Evolutionary conservation across 441 rosid genomes (phyloP).

Genomic region (Adansonia grandidieri): DNA sequence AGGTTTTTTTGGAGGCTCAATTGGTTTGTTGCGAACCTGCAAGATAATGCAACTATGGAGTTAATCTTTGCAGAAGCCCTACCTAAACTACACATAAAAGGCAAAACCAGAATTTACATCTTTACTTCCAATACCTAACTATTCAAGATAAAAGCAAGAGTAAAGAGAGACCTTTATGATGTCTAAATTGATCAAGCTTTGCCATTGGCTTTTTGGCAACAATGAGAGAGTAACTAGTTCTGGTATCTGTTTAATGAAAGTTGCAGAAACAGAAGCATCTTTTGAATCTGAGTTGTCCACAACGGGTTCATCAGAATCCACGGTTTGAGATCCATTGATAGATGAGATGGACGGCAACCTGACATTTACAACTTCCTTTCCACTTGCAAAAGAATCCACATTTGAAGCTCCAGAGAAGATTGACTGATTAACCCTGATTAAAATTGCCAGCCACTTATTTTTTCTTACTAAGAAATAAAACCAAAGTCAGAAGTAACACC

Average conservation of each 20-base stretch:
- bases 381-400: slow-evolving; percentile 77
- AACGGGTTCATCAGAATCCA: slow-evolving; percentile 49
- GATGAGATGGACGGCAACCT: slow-evolving; percentile 84
- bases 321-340: slow-evolving; percentile 52
- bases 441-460: slow-evolving; percentile 13
- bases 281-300: slow-evolving; percentile 35
- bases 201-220: slow-evolving; percentile 98
- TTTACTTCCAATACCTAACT: not conserved
- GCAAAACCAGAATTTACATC: not conserved
- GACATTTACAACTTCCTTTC: slow-evolving; percentile 72
- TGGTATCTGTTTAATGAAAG: slow-evolving; percentile 66
- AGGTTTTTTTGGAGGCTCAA: slow-evolving; percentile 92
- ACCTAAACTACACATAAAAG: not conserved
- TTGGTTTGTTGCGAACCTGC: slow-evolving; percentile 89
- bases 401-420: slow-evolving; percentile 78
- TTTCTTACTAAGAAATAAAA: slow-evolving; percentile 12
- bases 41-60: slow-evolving; percentile 15
- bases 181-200: slow-evolving; percentile 91
- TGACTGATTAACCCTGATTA: slow-evolving; percentile 80
- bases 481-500: slow-evolving; percentile 7
- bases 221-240: slow-evolving; percentile 91
- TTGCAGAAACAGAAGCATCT: slow-evolving; percentile 40
- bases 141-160: slow-evolving; percentile 6
- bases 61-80: slow-evolving; percentile 12
- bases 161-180: slow-evolving; percentile 71